Percentiles rank a stretch among this genome's conserved stretches.
phyloP scores from a whole-genome alignment of 768 basidiomycete species.

The Auricularia cornea region DNA sequence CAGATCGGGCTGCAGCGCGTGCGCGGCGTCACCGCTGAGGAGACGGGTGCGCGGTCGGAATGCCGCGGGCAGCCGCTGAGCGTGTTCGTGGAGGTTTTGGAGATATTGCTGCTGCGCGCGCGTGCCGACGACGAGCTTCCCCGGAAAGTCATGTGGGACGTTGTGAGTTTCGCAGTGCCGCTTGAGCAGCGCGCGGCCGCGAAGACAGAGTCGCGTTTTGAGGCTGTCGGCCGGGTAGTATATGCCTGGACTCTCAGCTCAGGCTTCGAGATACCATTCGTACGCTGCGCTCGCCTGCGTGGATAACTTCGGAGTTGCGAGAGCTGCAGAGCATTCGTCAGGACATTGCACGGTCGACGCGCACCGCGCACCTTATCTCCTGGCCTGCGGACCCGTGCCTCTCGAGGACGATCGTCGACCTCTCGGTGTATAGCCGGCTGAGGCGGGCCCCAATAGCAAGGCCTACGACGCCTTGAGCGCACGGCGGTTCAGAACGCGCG shows the following conservation, averaged over 20 bases:
- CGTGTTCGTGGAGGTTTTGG: slow-evolving; percentile 55
- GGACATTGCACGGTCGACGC: too few species aligned
- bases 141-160: slow-evolving; percentile 64
- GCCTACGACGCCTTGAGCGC: slow-evolving; percentile 61
- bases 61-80: slow-evolving; percentile 33
- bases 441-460: slow-evolving; percentile 78
- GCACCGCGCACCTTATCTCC: slow-evolving; percentile 66
- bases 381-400: slow-evolving; percentile 67
- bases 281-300: slow-evolving; percentile 50
- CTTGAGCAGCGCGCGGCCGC: slow-evolving; percentile 81
- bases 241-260: slow-evolving; percentile 41
- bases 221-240: slow-evolving; percentile 79
- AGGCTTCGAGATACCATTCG: neutral
- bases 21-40: slow-evolving; percentile 57
- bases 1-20: slow-evolving; percentile 77
- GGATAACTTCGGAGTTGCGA: slow-evolving; percentile 92
- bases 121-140: slow-evolving; percentile 86
- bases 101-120: slow-evolving; percentile 63
- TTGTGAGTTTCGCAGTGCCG: slow-evolving; percentile 52
- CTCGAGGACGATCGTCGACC: slow-evolving; percentile 76
- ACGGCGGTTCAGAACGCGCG: neutral
- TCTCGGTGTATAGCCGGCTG: slow-evolving; percentile 49
- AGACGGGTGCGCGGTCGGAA: slow-evolving; percentile 54
- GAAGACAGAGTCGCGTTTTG: slow-evolving; percentile 79
- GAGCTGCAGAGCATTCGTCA: slow-evolving; percentile 56